Base-by-base conservation (phyloP, 345 rosid species). In the Anacardium occidentale region DNA sequence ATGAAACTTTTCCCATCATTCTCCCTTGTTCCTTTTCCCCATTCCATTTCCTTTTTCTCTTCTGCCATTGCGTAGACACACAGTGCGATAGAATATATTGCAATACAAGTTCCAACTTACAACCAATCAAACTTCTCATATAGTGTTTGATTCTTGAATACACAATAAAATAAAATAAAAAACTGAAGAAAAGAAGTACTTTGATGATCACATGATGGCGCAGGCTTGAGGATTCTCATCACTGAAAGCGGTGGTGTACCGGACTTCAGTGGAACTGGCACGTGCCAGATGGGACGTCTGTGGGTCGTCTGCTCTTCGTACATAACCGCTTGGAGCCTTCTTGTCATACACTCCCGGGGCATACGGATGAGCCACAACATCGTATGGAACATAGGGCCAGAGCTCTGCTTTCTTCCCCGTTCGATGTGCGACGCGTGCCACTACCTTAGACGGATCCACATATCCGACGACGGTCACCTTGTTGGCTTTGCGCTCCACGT, bases 361-460 rank as follows among this genome's bases (percentile, higher is more conserved):
- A 15, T 95, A 95, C 21, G 99, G 99, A 84, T 87, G 99, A 2
- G 84, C 90, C 69, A 95, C 99, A 22, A 77, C 83, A 55, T 89
- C 98, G 14, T 95, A 95, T 0, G 99, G 98, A 56, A 95, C 98
- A 53, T 91, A 95, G 2, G 98, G 98, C 90, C 97, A 95, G 1
- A 87, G 54, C 89, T 95, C 98, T 0, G 91, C 98, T 82, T 74
- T 91, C 83, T 95, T 92, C 1, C 99, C 99, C 57, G 99, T 95
- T 71, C 99, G 84, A 74, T 89, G 88, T 10, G 83, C 88, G 58
- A 92, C 84, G 29, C 98, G 84, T 3, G 97, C 75, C 61, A 95
- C 89, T 44, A 95, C 98, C 85, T 83, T 88, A 4, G 79, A 32
- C 0, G 96, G 86, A 12, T 89, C 91, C 7, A 92, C 98, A 32